Percentiles rank a stretch among this genome's conserved stretches.
Conservation (phyloP, 2,329 filamentous ascomycete species). For the Chaetomium sp. region DNA sequence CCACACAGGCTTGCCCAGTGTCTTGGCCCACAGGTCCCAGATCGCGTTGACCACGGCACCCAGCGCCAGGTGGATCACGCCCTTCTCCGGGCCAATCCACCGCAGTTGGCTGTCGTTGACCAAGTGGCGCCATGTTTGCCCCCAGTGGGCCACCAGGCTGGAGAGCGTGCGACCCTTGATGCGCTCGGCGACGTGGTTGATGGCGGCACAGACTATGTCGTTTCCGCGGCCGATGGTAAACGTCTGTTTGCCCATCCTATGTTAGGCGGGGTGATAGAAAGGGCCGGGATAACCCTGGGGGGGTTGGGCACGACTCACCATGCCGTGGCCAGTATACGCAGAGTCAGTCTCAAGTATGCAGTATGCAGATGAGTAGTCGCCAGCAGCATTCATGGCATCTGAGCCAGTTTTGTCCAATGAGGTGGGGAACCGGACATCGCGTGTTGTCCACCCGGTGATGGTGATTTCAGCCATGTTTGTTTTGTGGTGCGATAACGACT, state of each 20-base stretch:
- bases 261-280: slow-evolving; percentile 1
- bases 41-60: slow-evolving; percentile 85
- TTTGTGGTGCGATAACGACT: neutral
- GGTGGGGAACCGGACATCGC: slow-evolving; percentile 78
- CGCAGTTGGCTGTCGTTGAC: slow-evolving; percentile 84
- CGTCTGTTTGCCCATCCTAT: slow-evolving; percentile 37
- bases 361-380: slow-evolving; percentile 92
- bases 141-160: slow-evolving; percentile 65
- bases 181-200: slow-evolving; percentile 69
- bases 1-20: slow-evolving; percentile 82
- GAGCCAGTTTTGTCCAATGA: slow-evolving; percentile 94
- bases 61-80: slow-evolving; percentile 86
- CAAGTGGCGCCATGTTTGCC: slow-evolving; percentile 84
- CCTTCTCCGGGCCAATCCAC: slow-evolving; percentile 93
- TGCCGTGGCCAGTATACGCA: slow-evolving; percentile 64
- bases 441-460: slow-evolving; percentile 64
- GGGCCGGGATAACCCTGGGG: neutral
- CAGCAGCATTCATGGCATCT: slow-evolving; percentile 92
- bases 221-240: slow-evolving; percentile 88
- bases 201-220: slow-evolving; percentile 84
- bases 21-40: slow-evolving; percentile 95
- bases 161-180: slow-evolving; percentile 69
- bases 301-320: slow-evolving; percentile 44
- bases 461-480: slow-evolving; percentile 49
- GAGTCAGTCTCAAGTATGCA: slow-evolving; percentile 83